Percentiles rank a stretch among this genome's conserved stretches.
phyloP scores from a whole-genome alignment of 1,284 basidiomycete genomes.

The Cryptococcus sp. region DNA sequence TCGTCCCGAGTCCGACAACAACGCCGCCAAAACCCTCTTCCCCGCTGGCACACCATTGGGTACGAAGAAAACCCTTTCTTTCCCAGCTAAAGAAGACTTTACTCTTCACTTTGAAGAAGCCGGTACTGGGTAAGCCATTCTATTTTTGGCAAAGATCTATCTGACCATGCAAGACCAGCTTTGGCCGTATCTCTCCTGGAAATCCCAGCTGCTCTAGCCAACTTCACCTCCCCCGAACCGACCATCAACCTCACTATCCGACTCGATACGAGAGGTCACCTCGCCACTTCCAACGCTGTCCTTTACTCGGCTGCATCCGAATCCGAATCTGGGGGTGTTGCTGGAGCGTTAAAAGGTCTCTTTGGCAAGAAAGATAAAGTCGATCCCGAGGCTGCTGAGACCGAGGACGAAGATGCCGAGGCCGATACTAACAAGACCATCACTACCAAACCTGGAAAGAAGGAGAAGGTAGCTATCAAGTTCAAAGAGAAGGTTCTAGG shows the following conservation, averaged over 20 bases:
- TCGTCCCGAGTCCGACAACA: neutral
- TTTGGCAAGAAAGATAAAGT: slow-evolving; percentile 56
- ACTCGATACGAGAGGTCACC: slow-evolving; percentile 76
- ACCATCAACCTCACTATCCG: slow-evolving; percentile 73
- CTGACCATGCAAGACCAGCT: slow-evolving; percentile 23
- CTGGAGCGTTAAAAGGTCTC: slow-evolving; percentile 73
- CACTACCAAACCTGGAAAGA: slow-evolving; percentile 26
- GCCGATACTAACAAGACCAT: slow-evolving; percentile 12
- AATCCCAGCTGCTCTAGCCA: slow-evolving; percentile 31
- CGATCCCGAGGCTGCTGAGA: slow-evolving; percentile 24
- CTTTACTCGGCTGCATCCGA: slow-evolving; percentile 55
- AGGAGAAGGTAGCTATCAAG: slow-evolving; percentile 53
- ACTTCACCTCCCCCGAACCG: slow-evolving; percentile 41
- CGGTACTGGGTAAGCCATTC: slow-evolving; percentile 9
- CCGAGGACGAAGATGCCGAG: slow-evolving; percentile 40
- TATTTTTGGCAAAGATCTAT: too few species aligned
- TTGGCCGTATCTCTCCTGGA: slow-evolving; percentile 31
- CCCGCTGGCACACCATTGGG: slow-evolving; percentile 67
- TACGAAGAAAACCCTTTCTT: slow-evolving; percentile 74
- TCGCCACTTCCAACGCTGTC: slow-evolving; percentile 66
- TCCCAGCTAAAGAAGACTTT: slow-evolving; percentile 76
- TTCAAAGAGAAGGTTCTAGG: slow-evolving; percentile 61
- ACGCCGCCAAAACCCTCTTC: slow-evolving; percentile 56
- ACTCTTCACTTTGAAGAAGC: slow-evolving; percentile 64
- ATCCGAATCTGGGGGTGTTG: slow-evolving; percentile 66